Percentiles rank a stretch among this genome's conserved stretches.
Conservation (phyloP, 2,329 filamentous ascomycete species). For the Tolypocladium guangdongense region DNA sequence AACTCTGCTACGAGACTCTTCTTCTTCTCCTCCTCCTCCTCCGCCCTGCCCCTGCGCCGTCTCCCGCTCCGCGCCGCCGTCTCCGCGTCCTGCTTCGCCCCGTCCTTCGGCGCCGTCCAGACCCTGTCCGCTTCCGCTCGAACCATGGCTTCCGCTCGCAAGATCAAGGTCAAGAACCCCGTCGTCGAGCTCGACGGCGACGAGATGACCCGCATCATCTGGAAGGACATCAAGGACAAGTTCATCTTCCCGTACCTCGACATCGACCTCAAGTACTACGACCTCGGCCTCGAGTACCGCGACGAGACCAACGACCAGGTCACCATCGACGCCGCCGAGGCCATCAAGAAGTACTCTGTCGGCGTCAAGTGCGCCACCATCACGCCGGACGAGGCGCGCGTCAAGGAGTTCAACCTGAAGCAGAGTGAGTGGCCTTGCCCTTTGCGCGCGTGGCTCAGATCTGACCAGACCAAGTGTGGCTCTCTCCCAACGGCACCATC, state of each 20-base stretch:
- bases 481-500: slow-evolving; percentile 90
- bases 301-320: slow-evolving; percentile 95
- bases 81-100: slow-evolving; percentile 28
- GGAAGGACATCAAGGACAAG: slow-evolving; percentile 98
- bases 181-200: slow-evolving; percentile 94
- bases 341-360: slow-evolving; percentile 97
- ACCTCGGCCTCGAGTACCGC: slow-evolving; percentile 85
- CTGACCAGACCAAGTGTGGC: slow-evolving; percentile 67
- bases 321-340: slow-evolving; percentile 87
- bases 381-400: slow-evolving; percentile 91
- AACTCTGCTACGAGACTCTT: slow-evolving; percentile 19
- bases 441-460: not conserved
- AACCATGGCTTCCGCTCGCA: slow-evolving; percentile 51
- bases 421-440: slow-evolving; percentile 54
- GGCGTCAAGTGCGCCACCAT: slow-evolving; percentile 99
- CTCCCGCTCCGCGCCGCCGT: slow-evolving; percentile 13
- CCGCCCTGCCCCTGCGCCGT: slow-evolving; percentile 17
- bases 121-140: slow-evolving; percentile 54
- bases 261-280: slow-evolving; percentile 97
- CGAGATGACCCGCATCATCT: slow-evolving; percentile 98
- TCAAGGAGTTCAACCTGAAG: slow-evolving; percentile 98
- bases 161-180: slow-evolving; percentile 99
- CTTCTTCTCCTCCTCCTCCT: slow-evolving; percentile 17
- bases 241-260: slow-evolving; percentile 95
- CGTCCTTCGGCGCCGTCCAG: slow-evolving; percentile 32